Evolutionary conservation across 2,329 filamentous ascomycete species (phyloP), one percentile per base, ranked within the genome.

Genomic region (Furcasterigmium sp.): DNA sequence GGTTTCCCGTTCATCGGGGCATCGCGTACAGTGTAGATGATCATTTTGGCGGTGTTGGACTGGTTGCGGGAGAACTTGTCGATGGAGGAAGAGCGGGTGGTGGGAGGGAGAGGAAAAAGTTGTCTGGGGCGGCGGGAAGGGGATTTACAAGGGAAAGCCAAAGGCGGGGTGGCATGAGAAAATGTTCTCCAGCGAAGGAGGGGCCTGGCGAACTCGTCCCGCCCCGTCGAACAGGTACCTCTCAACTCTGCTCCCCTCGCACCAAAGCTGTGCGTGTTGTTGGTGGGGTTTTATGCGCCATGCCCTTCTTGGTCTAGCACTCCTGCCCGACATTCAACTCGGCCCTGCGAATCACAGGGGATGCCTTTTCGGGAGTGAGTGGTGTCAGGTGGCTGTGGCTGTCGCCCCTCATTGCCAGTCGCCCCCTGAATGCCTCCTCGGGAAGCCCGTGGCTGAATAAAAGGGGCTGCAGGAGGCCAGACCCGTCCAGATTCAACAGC

Each of bases 21-120:
- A 28, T 13, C 32, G 57, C 71, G 47, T 66, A 86, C 84, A 69
- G 75, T 82, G 80, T 67, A 87, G 63, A 88, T 86, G 65, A 86
- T 75, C 84, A 88, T 88, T 59, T 70, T 85, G 77, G 59, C 68
- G 68, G 65, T 61, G 57, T 55, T 50, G 50, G 53, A 53, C 53
- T 51, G 15, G 32, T 17, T 15, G 18, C 29, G 42, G 14, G 25
- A 28, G 37, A 29, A 42, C 37, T 45, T 35, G 44, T 51, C 47
- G 46, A 42, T 48, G 36, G 42, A 49, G 42, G 49, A 46, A 42
- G 44, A 34, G 46, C n/a, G 46, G 45, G 40, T 47, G 43, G 41
- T 41, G 35, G 43, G 50, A 42, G 47, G 32, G 39, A 14, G 29
- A 35, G 20, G 19, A 29, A 42, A 51, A 51, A 51, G 42, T 49